A percentile compares a stretch with the other conserved stretches of the same genome.
Conservation (phyloP, 352 stramenopile species). For the Phytophthora ramorum region DNA sequence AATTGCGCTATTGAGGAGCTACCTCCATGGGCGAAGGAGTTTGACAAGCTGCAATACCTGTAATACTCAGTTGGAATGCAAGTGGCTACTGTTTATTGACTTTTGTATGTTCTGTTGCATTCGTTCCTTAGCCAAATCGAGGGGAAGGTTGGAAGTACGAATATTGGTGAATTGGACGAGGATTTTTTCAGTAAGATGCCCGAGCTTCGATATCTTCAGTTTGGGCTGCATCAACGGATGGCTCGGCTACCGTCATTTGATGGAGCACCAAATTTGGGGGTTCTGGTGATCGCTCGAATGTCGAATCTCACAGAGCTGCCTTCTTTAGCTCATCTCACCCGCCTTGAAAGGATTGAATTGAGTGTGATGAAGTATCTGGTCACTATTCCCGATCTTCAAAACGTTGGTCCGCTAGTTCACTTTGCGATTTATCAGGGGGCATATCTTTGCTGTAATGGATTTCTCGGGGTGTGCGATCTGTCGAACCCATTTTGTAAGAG, state of each 20-base stretch:
- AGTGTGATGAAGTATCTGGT: constrained; percentile 10
- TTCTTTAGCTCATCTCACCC: constrained; percentile 12
- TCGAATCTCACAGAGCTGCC: constrained; percentile 23
- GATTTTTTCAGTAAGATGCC: constrained; percentile 39
- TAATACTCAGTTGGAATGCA: constrained; percentile 1
- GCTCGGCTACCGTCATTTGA: constrained; percentile 28
- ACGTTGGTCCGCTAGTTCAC: constrained; percentile 5
- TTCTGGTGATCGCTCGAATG: constrained; percentile 26
- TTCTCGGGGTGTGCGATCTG: constrained; percentile 34
- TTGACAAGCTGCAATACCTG: constrained; percentile 45
- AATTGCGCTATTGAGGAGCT: constrained; percentile 33
- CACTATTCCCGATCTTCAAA: constrained; percentile 21
- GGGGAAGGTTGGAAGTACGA: constrained; percentile 23
- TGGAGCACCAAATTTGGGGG: constrained; percentile 30
- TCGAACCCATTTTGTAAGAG: constrained; percentile 26
- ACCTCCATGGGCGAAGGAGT: constrained; percentile 27
- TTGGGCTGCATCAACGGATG: constrained; percentile 33
- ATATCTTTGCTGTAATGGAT: constrained; percentile 45
- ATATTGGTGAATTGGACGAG: constrained; percentile 25
- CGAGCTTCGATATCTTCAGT: constrained; percentile 36
- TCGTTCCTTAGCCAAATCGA: constrained; percentile 40
- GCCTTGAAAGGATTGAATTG: constrained; percentile 30
- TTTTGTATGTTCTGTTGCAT: too few species aligned
- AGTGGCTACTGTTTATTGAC: too few species aligned
- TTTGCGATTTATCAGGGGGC: constrained; percentile 28